Evolutionary conservation across 768 basidiomycete genomes (phyloP).

Genomic region (Gyrodon lividus): DNA sequence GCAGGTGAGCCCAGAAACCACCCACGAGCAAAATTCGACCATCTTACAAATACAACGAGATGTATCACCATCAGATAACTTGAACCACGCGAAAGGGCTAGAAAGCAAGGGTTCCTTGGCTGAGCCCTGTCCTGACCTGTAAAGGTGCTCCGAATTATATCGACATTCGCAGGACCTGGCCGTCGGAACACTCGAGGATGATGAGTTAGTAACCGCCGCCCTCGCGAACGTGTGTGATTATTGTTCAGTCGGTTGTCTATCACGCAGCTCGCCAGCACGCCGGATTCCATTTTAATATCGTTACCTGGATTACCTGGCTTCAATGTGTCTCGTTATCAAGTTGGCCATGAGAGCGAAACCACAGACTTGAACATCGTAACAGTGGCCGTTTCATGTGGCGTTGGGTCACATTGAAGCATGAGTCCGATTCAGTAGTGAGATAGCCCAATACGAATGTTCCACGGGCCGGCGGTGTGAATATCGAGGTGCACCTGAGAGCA

Average conservation of each 20-base stretch:
- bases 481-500: too few species aligned
- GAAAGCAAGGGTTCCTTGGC: too few species aligned
- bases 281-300: background rate
- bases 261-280: background rate
- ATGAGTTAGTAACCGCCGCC: slow-evolving; percentile 12
- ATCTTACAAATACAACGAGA: too few species aligned
- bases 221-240: slow-evolving; percentile 3
- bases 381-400: background rate
- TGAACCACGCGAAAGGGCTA: too few species aligned
- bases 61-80: too few species aligned
- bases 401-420: background rate
- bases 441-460: background rate
- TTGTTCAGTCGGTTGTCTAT: background rate
- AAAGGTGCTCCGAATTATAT: background rate
- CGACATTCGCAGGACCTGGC: slow-evolving; percentile 1
- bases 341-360: background rate
- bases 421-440: background rate
- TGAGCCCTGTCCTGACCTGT: background rate
- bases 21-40: too few species aligned
- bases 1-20: too few species aligned
- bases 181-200: background rate
- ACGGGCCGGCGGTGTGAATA: too few species aligned
- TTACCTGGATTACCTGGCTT: background rate
- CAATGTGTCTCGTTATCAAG: background rate
- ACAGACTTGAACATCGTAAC: background rate